phyloP scores from a whole-genome alignment of 495 filamentous ascomycete species.

The Penicillium pulvis region DNA sequence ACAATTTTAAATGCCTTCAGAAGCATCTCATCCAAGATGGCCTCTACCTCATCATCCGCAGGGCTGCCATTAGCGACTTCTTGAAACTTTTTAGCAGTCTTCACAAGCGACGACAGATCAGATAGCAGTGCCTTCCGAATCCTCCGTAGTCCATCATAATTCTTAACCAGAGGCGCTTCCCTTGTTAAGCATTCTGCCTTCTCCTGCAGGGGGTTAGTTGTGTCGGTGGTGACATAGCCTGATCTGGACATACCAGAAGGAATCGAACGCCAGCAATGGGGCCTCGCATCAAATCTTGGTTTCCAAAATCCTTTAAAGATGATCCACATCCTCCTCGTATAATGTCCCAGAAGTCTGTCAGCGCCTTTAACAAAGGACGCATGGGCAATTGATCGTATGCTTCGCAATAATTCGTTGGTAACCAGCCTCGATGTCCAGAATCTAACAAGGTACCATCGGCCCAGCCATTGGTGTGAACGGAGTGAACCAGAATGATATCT shows the following conservation, averaged over 20 bases:
- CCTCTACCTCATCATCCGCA: slow-evolving; percentile 64
- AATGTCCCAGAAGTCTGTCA: slow-evolving; percentile 92
- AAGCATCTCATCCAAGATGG: slow-evolving; percentile 87
- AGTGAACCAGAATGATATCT: slow-evolving; percentile 93
- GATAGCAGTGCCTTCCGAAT: slow-evolving; percentile 84
- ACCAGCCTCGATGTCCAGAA: slow-evolving; percentile 88
- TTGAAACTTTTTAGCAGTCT: slow-evolving; percentile 79
- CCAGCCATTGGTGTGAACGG: slow-evolving; percentile 98
- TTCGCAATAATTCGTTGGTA: slow-evolving; percentile 98
- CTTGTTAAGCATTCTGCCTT: slow-evolving; percentile 83
- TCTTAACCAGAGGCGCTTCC: slow-evolving; percentile 71
- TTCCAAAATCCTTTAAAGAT: slow-evolving; percentile 72
- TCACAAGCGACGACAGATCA: slow-evolving; percentile 86
- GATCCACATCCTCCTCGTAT: slow-evolving; percentile 67
- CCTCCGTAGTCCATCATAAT: slow-evolving; percentile 73
- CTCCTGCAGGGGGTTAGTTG: slow-evolving; percentile 57
- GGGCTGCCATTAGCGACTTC: slow-evolving; percentile 55
- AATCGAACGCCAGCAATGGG: slow-evolving; percentile 91
- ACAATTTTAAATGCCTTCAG: slow-evolving; percentile 92
- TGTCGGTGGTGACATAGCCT: not conserved
- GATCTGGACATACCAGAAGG: slow-evolving; percentile 68
- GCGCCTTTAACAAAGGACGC: slow-evolving; percentile 78
- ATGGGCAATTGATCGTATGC: slow-evolving; percentile 87
- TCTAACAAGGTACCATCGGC: slow-evolving; percentile 94
- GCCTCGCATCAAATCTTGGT: slow-evolving; percentile 87